Base-by-base conservation (phyloP, 352 stramenopile species). In the Globisporangium radiosum region DNA sequence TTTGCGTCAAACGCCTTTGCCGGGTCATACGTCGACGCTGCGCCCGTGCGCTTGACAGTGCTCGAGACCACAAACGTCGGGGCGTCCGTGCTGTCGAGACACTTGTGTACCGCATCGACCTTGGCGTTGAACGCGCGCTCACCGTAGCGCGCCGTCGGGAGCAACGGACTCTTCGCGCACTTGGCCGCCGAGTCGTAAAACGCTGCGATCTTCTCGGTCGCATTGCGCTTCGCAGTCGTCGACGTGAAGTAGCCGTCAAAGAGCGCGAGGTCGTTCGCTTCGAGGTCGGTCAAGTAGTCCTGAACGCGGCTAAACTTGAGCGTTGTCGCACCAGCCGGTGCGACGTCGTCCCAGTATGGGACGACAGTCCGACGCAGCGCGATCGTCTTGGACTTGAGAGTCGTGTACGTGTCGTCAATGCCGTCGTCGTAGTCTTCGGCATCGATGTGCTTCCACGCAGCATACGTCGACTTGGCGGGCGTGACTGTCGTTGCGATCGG, bases 291-390 rank as follows among this genome's bases (percentile, higher is more conserved):
- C 47, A 47, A 56, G 48, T 55, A 62, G 5, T 50, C 17, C 4
- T 38, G 54, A 11, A 62, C 48, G 14, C 56, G 56, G 5, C 9
- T 17, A 19, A 62, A 48, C 5, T 45, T 44, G 56, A 62, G 43
- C 56, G 53, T 52, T 19, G 42, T 39, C 6, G 56, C 56, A 2
- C 48, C 48, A 6, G 14, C 15, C 6, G 56, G 56, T 9, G 56
- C 56, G 38, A 62, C n/a, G 17, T 55, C 56, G 5, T 40, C n/a
- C 56, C 56, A 62, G 13, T 19, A 15, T 25, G 56, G 56, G 11
- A 62, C 48, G 8, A 62, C 51, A 6, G 10, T 45, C 36, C 36
- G n/a, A 11, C 56, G 56, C 38, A 62, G 54, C 47, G 54, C 4
- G 7, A 62, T 14, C 11, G 39, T 62, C 48, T 62, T 62, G 4